Evolutionary conservation across 257 asterid genomes (phyloP).

Genomic region (Scutellaria baicalensis): DNA sequence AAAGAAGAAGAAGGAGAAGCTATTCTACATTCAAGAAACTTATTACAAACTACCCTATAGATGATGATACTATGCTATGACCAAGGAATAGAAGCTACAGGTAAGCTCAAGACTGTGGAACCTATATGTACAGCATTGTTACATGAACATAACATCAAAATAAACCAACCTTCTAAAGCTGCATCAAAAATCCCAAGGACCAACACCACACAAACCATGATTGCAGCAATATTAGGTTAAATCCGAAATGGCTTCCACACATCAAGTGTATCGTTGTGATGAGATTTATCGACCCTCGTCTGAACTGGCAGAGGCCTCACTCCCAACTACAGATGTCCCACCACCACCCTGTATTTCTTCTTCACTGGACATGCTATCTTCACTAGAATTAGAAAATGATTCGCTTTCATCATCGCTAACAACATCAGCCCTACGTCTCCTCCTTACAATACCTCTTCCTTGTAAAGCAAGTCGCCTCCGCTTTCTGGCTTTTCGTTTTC

Average conservation of each 20-base stretch:
- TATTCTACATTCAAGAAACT: constrained; percentile 11
- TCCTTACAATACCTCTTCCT: constrained; percentile 60
- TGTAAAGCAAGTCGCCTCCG: constrained; percentile 64
- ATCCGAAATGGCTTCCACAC: neutral
- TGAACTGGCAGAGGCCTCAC: constrained; percentile 63
- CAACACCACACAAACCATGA: neutral
- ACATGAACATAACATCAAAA: constrained; percentile 7
- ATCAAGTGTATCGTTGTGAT: neutral
- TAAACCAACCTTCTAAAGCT: neutral
- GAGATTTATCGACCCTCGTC: constrained; percentile 32
- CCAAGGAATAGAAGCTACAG: neutral
- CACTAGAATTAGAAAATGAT: constrained; percentile 56
- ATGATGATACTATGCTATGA: neutral
- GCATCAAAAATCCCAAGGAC: constrained; percentile 2
- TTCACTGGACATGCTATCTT: constrained; percentile 57
- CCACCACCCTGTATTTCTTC: constrained; percentile 63
- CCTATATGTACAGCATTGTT: constrained; percentile 24
- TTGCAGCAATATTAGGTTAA: no score
- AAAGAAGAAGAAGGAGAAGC: constrained; percentile 8
- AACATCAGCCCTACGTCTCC: constrained; percentile 60
- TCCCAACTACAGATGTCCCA: constrained; percentile 40
- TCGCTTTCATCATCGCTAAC: constrained; percentile 71
- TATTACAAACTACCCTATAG: constrained; percentile 8
- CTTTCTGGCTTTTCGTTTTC: constrained; percentile 76
- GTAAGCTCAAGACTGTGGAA: constrained; percentile 2